Percentiles rank a stretch among this genome's conserved stretches.
Conservation (phyloP, 164 flowering plant species). For the Paratinospora sagittata region DNA sequence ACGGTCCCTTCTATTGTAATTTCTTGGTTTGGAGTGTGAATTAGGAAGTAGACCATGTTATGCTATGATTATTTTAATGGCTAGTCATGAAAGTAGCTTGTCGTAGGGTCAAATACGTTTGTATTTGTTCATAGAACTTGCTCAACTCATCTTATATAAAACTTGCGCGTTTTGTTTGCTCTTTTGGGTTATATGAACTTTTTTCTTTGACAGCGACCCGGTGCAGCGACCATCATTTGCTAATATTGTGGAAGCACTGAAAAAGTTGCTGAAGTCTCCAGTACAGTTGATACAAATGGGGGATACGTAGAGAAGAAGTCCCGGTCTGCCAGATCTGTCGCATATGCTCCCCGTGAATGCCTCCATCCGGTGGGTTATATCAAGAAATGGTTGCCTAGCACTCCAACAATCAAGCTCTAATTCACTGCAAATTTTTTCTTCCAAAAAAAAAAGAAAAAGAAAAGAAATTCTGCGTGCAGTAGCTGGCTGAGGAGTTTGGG, state of each 20-base stretch:
- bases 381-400: neutral
- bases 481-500: too few relatives aligned
- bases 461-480: too few relatives aligned
- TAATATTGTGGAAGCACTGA: slow-evolving; percentile 58
- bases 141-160: neutral
- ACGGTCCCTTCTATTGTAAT: too few relatives aligned
- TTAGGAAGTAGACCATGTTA: too few relatives aligned
- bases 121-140: too few relatives aligned
- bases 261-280: slow-evolving; percentile 82
- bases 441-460: neutral
- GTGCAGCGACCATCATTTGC: slow-evolving; percentile 66
- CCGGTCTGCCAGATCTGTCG: neutral
- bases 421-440: neutral
- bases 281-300: slow-evolving; percentile 50
- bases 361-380: neutral
- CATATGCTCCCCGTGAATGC: neutral
- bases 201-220: slow-evolving; percentile 56
- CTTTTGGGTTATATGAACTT: neutral
- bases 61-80: too few relatives aligned
- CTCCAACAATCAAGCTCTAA: neutral
- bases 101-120: too few relatives aligned
- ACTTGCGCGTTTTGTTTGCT: neutral
- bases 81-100: too few relatives aligned
- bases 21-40: too few relatives aligned
- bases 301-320: slow-evolving; percentile 11